Evolutionary conservation across 139 green algal species (phyloP).

Genomic region (Picochlorum sp.): DNA sequence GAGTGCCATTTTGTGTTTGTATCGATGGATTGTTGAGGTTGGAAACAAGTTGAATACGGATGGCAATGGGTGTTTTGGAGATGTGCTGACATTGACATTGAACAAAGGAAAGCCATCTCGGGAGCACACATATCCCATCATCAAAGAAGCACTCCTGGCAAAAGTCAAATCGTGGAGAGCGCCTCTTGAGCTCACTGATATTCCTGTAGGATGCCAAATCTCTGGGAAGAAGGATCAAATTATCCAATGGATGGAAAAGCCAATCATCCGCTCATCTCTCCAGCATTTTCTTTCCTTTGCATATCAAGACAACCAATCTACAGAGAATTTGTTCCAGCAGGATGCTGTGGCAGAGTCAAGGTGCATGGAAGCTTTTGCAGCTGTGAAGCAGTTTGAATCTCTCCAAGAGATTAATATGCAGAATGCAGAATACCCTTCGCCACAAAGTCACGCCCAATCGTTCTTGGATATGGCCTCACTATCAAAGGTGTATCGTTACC

Average conservation of each 20-base stretch:
- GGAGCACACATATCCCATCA: slow-evolving; percentile 34
- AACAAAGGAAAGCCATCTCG: slow-evolving; percentile 41
- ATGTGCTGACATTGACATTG: slow-evolving; percentile 24
- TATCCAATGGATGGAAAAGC: slow-evolving; percentile 10
- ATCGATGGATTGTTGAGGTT: slow-evolving; percentile 38
- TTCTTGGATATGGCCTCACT: not conserved
- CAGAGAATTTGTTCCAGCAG: slow-evolving; percentile 25
- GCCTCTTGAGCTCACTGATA: slow-evolving; percentile 19
- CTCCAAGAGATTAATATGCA: slow-evolving; percentile 8
- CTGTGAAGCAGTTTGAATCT: slow-evolving; percentile 55
- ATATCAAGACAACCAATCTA: not conserved
- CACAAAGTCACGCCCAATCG: not conserved
- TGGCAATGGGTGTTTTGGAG: not conserved
- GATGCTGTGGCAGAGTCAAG: slow-evolving; percentile 47
- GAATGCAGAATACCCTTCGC: slow-evolving; percentile 9
- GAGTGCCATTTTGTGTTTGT: slow-evolving; percentile 30
- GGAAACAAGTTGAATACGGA: slow-evolving; percentile 27
- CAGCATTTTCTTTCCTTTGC: not conserved
- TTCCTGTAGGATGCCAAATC: slow-evolving; percentile 23
- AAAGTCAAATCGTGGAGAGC: slow-evolving; percentile 24
- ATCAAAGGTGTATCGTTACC: not conserved
- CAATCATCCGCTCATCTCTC: not conserved
- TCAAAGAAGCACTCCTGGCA: slow-evolving; percentile 25
- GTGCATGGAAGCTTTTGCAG: slow-evolving; percentile 61
- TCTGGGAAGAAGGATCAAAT: slow-evolving; percentile 11